Base-by-base conservation (phyloP, 768 basidiomycete species). In the Boletus tomentosulus region DNA sequence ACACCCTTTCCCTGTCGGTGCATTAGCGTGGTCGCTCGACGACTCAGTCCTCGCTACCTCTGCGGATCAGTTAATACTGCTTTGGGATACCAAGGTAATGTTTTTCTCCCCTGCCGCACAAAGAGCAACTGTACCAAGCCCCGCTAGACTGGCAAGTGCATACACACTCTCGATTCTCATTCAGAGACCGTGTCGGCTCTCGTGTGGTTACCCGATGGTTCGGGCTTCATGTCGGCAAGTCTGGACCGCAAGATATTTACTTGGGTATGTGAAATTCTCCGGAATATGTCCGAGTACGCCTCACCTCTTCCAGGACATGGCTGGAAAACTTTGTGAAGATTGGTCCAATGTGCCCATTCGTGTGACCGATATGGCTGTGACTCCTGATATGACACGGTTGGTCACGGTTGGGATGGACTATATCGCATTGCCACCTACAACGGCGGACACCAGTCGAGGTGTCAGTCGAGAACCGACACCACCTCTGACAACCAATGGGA, bases 1-100 rank as follows among this genome's bases (percentile, higher is more conserved):
- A n/a, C 94, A 97, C 67, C 76, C 77, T 27, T 87, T 87, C 65
- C 66, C 84, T 9, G 86, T 98, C 4, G 85, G 85, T 43, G 87
- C 85, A 61, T 73, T 99, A 54, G 86, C 93, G 1, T 99, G 96
- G 95, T 98, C 97, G 27, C 77, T 87, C 48, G 92, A 98, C 63
- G 93, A 95, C 64, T 73, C 81, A 19, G 78, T 89, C 58, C 74
- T 99, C 55, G 78, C 97, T 42, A 93, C 92, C 6, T 85, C 87
- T 38, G 79, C 92, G 24, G 94, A 98, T 58, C 77, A 86, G 45
- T 69, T 74, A 46, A 86, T 99, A 68, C 87, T 88, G 73, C 76
- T 98, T 64, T 99, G 94, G 93, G 86, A 96, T 68, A 78, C 86
- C 34, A 83, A 86, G 81, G 96, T 94, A 60, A 65, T 66, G 64